Conservation (phyloP, 805 yeast species). For the Saturnispora silvae region DNA sequence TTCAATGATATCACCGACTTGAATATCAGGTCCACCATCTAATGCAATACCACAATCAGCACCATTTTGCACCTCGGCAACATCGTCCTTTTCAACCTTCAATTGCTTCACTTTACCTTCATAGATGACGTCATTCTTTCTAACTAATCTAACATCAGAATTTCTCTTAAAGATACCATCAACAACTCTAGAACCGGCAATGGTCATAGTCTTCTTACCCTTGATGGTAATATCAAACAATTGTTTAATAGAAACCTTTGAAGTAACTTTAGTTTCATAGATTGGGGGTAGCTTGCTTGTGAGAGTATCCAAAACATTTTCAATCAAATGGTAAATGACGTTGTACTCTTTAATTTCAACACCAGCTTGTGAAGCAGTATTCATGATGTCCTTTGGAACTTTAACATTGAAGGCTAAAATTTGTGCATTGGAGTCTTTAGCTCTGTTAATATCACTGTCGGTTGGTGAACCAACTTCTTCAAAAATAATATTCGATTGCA, state of each 20-base stretch:
- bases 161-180: slow-evolving; percentile 58
- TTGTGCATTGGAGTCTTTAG: slow-evolving; percentile 58
- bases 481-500: slow-evolving; percentile 54
- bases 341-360: slow-evolving; percentile 56
- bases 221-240: slow-evolving; percentile 60
- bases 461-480: slow-evolving; percentile 72
- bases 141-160: slow-evolving; percentile 30
- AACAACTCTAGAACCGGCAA: slow-evolving; percentile 82
- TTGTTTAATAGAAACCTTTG: slow-evolving; percentile 60
- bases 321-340: slow-evolving; percentile 81
- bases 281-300: slow-evolving; percentile 53
- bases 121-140: slow-evolving; percentile 38
- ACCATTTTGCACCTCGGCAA: slow-evolving; percentile 68
- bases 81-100: slow-evolving; percentile 76
- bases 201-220: slow-evolving; percentile 39
- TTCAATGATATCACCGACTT: slow-evolving; percentile 64
- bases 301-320: slow-evolving; percentile 62
- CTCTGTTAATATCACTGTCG: slow-evolving; percentile 57
- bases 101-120: slow-evolving; percentile 48
- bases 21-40: slow-evolving; percentile 25
- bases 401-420: slow-evolving; percentile 72
- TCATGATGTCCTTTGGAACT: slow-evolving; percentile 50
- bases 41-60: slow-evolving; percentile 84
- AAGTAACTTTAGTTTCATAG: slow-evolving; percentile 52
- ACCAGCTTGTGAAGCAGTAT: slow-evolving; percentile 45